Base-by-base conservation (phyloP, 1,139 yeast genomes). In the Saccharomyces hybrid region DNA sequence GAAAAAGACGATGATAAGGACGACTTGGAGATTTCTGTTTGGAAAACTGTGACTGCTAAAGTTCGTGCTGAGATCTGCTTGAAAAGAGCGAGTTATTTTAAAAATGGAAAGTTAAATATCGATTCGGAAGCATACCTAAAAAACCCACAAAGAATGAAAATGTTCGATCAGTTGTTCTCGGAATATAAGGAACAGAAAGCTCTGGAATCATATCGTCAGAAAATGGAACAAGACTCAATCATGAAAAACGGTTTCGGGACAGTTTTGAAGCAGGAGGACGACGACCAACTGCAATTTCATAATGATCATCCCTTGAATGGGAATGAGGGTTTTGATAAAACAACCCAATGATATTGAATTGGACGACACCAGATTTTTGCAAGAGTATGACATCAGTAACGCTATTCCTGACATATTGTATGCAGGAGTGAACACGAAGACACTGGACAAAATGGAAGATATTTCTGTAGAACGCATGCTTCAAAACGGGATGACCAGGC, bases 331-430 rank as follows among this genome's bases (percentile, higher is more conserved):
- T 53, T 64, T 14, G 66, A 64, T 16, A 67, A 67, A 66, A 42
- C 62, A 60, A 6, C 53, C 62, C 5, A 56, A 61, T 29, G 71
- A 68, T 27, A 59, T 69, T 27, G 71, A 68, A 31, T 47, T 63
- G 4, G 73, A 71, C 38, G 71, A 71, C 34, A 64, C 66, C 2
- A 54, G 85, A 2, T 86, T 86, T 61, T 71, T 90, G 51, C 75
- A 88, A 47, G 98, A 93, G 67, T 93, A 91, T 69, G 97, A 91
- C 62, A 81, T 87, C 2, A 75, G 82, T 2, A 90, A 95, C 44
- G 91, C 93, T 0, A 66, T 90, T 7, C 98, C 99, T 0, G 81
- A 83, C 0, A 65, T 88, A 4, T 71, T 73, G 6, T 84, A 80
- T 61, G 63, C 64, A 29, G 90, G 90, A 12, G 72, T 80, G 27